Percentiles rank a stretch among this genome's conserved stretches.
These are phyloP conservation scores for Pseudonitzschia multiseries DNA, from an alignment of 108 stramenopile species.

Conservation along the genomic window DNA sequence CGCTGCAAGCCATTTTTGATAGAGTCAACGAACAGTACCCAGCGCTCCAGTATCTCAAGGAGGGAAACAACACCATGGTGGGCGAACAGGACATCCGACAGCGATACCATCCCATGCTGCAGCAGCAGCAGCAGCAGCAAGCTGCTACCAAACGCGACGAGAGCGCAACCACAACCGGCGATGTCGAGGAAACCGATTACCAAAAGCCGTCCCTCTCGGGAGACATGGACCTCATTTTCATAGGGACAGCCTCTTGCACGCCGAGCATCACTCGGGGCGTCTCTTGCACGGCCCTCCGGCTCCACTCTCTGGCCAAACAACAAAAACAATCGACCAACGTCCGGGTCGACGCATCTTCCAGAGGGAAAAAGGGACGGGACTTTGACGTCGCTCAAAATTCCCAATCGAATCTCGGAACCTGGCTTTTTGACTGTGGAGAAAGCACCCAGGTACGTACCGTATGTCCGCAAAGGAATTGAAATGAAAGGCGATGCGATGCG, in stretches of 20 bases:
- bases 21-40: neutral
- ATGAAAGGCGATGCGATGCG: neutral
- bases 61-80: conserved; percentile 18
- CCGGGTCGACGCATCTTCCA: neutral
- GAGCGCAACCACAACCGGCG: neutral
- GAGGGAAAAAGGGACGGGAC: conserved; percentile 42
- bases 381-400: conserved; percentile 1
- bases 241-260: conserved; percentile 92
- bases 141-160: neutral
- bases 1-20: neutral
- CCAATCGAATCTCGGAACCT: conserved; percentile 48
- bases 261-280: conserved; percentile 88
- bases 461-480: neutral
- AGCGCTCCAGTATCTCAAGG: conserved; percentile 6
- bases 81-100: conserved; percentile 64
- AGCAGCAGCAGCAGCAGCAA: conserved; percentile 4
- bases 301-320: conserved; percentile 16
- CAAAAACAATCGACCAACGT: conserved; percentile 1
- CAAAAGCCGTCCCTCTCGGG: conserved; percentile 30
- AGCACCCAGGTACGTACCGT: conserved; percentile 79
- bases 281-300: conserved; percentile 79
- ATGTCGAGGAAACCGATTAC: neutral
- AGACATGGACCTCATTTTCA: conserved; percentile 87
- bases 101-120: conserved; percentile 62
- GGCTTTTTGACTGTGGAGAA: conserved; percentile 97